Evolutionary conservation across 768 basidiomycete species (phyloP), one percentile per base, ranked within the genome.

Genomic region (Asterophora parasitica): DNA sequence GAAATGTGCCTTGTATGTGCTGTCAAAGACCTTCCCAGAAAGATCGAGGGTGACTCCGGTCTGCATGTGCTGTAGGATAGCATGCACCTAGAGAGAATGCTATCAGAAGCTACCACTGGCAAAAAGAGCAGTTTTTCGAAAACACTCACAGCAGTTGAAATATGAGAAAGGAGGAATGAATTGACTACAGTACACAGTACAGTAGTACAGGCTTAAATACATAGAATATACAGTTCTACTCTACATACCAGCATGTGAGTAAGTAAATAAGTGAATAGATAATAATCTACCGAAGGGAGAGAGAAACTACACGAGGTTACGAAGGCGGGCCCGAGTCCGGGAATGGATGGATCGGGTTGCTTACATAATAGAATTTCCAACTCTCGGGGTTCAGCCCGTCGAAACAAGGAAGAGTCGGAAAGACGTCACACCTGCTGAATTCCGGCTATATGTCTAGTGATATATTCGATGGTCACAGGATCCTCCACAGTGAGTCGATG

Each of bases 401-500:
- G 30, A 10, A 31, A 8, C 30, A 31, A 12, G 8, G 30, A 31
- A 31, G 30, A 31, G 3, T 31, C 30, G 30, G 9, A 7, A 44
- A 46, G 23, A 41, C 9, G 42, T 9, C 76, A 30, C 46, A 92
- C 95, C 79, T 99, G 96, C 69, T 99, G 95, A 55, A 98, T 92
- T n/a, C 93, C 92, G 45, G 96, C 96, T 62, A 99, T 88, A 69
- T 96, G 88, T 63, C 95, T 83, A 23, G 96, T 96, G 60, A 99
- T 97, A 62, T 98, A 99, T 66, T 99, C 96, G 23, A 99, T 88
- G 13, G 90, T 92, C 42, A 96, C 96, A 10, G 96, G 96, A 64
- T 98, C 96, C 63, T 98, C 96, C 28, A 97, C 96, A 0, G 93
- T 97, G 50, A 98, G 71, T 15, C 96, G 85, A 72, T 99, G 94